Percentiles rank a stretch among this genome's conserved stretches.
These are phyloP conservation scores for Alnus glutinosa DNA, from an alignment of 306 rosid genomes.

Conservation along the genomic window DNA sequence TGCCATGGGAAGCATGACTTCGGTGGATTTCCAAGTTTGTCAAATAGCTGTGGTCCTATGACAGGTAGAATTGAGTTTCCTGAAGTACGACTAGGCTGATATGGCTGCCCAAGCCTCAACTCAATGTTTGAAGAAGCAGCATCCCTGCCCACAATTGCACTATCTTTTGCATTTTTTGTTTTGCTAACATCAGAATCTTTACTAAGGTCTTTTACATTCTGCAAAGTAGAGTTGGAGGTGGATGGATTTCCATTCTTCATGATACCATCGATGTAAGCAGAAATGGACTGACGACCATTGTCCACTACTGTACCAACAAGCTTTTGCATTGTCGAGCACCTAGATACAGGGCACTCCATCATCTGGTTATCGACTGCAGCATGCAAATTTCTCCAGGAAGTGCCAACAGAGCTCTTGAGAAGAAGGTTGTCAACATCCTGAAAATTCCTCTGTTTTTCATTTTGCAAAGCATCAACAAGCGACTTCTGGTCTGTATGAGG, in stretches of 20 bases:
- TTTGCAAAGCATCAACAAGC: slow-evolving; percentile 39
- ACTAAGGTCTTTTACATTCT: slow-evolving; percentile 34
- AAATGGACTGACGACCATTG: slow-evolving; percentile 32
- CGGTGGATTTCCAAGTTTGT: slow-evolving; percentile 39
- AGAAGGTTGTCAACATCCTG: slow-evolving; percentile 36
- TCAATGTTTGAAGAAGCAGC: slow-evolving; percentile 54
- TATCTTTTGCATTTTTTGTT: slow-evolving; percentile 29
- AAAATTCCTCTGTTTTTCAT: slow-evolving; percentile 34
- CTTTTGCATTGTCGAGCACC: slow-evolving; percentile 27
- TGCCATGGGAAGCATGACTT: slow-evolving; percentile 41
- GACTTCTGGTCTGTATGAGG: slow-evolving; percentile 34
- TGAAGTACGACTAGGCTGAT: slow-evolving; percentile 34
- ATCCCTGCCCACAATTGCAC: slow-evolving; percentile 38
- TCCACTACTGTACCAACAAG: slow-evolving; percentile 35
- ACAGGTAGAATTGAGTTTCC: slow-evolving; percentile 42
- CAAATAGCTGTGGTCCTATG: slow-evolving; percentile 40
- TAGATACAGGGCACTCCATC: slow-evolving; percentile 32
- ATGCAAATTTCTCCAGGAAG: slow-evolving; percentile 38
- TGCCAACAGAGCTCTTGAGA: slow-evolving; percentile 37
- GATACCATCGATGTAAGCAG: slow-evolving; percentile 38
- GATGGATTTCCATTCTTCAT: slow-evolving; percentile 41
- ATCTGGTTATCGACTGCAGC: slow-evolving; percentile 24
- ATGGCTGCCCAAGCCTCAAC: slow-evolving; percentile 66
- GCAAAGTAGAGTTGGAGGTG: slow-evolving; percentile 31
- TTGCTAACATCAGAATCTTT: slow-evolving; percentile 41